Evolutionary conservation across 2,329 filamentous ascomycete species (phyloP).

Genomic region (Ascochyta koolunga): DNA sequence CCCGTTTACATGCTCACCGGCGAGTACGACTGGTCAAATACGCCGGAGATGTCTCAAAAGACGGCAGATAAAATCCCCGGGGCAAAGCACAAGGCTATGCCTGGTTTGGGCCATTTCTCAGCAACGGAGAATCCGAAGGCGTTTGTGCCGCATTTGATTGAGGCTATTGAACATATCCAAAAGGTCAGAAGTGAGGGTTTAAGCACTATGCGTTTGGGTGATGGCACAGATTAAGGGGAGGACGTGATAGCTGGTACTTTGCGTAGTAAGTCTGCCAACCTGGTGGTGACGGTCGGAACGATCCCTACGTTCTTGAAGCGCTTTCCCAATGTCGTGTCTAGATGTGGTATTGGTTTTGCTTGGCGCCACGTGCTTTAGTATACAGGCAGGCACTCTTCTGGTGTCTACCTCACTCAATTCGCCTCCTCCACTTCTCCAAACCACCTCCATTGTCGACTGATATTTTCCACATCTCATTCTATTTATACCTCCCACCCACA

Average conservation of each 20-base stretch:
- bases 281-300: too few relatives aligned
- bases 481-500: not conserved
- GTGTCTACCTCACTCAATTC: too few relatives aligned
- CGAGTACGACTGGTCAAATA: constrained; percentile 58
- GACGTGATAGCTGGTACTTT: not conserved
- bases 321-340: too few relatives aligned
- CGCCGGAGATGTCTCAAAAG: constrained; percentile 53
- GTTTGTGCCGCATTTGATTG: constrained; percentile 49
- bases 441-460: too few relatives aligned
- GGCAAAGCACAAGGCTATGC: constrained; percentile 53
- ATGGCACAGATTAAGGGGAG: constrained; percentile 27
- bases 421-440: not conserved
- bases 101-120: constrained; percentile 56
- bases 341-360: too few relatives aligned
- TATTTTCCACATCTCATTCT: too few relatives aligned
- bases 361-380: too few relatives aligned
- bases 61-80: constrained; percentile 57
- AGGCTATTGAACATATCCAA: constrained; percentile 49
- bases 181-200: constrained; percentile 37
- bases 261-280: not conserved
- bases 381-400: too few relatives aligned
- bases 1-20: constrained; percentile 60
- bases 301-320: too few relatives aligned
- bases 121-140: constrained; percentile 53
- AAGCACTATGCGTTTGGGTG: constrained; percentile 41